phyloP scores from a whole-genome alignment of 768 basidiomycete genomes.

The Lactarius indigo region DNA sequence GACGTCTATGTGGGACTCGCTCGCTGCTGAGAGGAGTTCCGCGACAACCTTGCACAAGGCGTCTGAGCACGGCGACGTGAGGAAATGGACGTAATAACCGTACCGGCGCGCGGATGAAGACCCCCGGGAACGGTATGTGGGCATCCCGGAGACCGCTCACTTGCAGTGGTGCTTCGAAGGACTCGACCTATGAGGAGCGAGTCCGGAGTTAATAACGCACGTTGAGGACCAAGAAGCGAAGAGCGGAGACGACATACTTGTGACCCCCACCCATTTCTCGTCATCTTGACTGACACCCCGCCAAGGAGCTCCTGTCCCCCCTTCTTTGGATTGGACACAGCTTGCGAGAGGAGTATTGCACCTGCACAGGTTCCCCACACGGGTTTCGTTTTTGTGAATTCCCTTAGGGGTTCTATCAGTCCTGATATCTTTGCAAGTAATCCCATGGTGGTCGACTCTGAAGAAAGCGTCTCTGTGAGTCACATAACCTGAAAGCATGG shows the following conservation, averaged over 20 bases:
- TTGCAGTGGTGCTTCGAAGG: constrained; percentile 76
- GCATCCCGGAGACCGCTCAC: constrained; percentile 62
- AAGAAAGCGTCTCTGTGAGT: background rate
- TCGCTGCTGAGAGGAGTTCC: constrained; percentile 41
- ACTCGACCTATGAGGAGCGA: constrained; percentile 60
- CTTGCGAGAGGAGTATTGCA: constrained; percentile 79
- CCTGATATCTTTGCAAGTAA: constrained; percentile 69
- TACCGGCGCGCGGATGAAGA: constrained; percentile 95
- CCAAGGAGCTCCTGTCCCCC: constrained; percentile 85
- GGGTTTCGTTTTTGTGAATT: constrained; percentile 68
- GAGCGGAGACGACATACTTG: constrained; percentile 49
- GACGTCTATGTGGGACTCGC: constrained; percentile 60
- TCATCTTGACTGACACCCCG: constrained; percentile 75
- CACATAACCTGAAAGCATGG: background rate
- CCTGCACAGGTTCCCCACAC: constrained; percentile 98
- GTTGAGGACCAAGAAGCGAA: constrained; percentile 5
- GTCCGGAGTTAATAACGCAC: background rate
- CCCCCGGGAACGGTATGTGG: constrained; percentile 62
- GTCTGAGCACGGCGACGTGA: constrained; percentile 1
- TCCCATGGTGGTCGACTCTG: constrained; percentile 92
- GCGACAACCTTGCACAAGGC: constrained; percentile 55
- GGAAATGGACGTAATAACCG: constrained; percentile 27
- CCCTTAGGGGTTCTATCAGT: constrained; percentile 72
- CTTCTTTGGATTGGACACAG: constrained; percentile 73
- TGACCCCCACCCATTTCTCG: constrained; percentile 91